Evolutionary conservation across 768 basidiomycete genomes (phyloP).

Genomic region (Lactarius hatsudake): DNA sequence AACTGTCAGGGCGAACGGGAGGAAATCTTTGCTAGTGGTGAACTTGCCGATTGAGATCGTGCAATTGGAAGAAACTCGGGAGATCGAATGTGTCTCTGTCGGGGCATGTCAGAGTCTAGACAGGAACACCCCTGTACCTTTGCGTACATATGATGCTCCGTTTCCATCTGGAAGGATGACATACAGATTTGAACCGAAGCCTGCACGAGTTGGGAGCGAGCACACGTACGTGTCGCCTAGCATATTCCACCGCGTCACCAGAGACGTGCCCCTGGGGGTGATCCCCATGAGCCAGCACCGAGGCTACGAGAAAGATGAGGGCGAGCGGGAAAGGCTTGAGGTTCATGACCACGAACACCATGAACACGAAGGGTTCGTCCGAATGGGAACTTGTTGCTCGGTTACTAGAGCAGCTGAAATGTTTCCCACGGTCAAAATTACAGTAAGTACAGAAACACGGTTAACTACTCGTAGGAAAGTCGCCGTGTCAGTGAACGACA

Average conservation of each 20-base stretch:
- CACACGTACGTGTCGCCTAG: constrained; percentile 80
- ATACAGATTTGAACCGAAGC: not conserved
- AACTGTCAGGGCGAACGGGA: constrained; percentile 13
- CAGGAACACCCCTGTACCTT: constrained; percentile 3
- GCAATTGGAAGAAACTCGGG: constrained; percentile 90
- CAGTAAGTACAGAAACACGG: not conserved
- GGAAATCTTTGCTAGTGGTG: constrained; percentile 1
- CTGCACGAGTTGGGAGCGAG: not conserved
- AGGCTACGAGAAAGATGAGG: constrained; percentile 10
- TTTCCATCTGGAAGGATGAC: constrained; percentile 64
- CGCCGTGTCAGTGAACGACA: not conserved
- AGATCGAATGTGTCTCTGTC: constrained; percentile 77
- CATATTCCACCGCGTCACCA: constrained; percentile 50
- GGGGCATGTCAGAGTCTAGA: constrained; percentile 10
- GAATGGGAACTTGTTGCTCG: not conserved
- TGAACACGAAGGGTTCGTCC: not conserved
- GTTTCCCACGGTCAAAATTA: not conserved
- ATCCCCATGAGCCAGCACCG: constrained; percentile 53
- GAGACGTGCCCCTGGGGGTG: constrained; percentile 18
- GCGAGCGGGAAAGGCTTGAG: constrained; percentile 17
- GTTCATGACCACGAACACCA: constrained; percentile 10
- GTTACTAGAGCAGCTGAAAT: not conserved
- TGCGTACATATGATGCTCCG: constrained; percentile 79
- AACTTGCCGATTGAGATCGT: constrained; percentile 81
- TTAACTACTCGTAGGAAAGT: not conserved